These are phyloP conservation scores for Penstemon eatonii DNA, from an alignment of 257 asterid genomes.

Conservation along the genomic window DNA sequence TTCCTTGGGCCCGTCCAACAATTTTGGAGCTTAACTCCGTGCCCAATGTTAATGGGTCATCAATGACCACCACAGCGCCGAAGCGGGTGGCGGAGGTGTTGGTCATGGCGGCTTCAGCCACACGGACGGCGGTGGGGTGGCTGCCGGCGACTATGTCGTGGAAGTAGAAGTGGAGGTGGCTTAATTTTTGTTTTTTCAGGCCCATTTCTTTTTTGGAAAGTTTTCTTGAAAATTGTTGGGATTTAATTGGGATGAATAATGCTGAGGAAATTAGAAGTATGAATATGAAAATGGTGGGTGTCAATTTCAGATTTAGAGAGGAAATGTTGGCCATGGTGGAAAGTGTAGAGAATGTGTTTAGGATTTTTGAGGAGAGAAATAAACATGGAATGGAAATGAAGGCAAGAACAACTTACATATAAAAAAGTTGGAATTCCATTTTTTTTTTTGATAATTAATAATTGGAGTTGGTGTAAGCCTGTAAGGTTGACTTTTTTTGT, in stretches of 20 bases:
- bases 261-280: constrained; percentile 19
- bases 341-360: too few relatives aligned
- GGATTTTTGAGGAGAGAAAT: too few relatives aligned
- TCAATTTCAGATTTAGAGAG: not conserved
- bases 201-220: constrained; percentile 34
- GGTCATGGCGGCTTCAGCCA: constrained; percentile 34
- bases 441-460: too few relatives aligned
- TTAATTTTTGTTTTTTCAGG: constrained; percentile 33
- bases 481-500: too few relatives aligned
- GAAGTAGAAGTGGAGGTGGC: constrained; percentile 53
- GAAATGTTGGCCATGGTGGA: constrained; percentile 23
- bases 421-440: too few relatives aligned
- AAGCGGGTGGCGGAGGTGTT: constrained; percentile 42
- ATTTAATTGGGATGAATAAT: constrained; percentile 11
- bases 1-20: constrained; percentile 50
- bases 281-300: constrained; percentile 6
- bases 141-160: constrained; percentile 49
- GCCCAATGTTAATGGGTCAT: constrained; percentile 44
- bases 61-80: constrained; percentile 41
- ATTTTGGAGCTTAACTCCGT: constrained; percentile 31
- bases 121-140: constrained; percentile 34
- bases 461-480: too few relatives aligned
- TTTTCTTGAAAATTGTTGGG: constrained; percentile 37
- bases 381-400: too few relatives aligned
- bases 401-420: too few relatives aligned